phyloP scores from a whole-genome alignment of 139 green algal species.

The Volvox africanus region DNA sequence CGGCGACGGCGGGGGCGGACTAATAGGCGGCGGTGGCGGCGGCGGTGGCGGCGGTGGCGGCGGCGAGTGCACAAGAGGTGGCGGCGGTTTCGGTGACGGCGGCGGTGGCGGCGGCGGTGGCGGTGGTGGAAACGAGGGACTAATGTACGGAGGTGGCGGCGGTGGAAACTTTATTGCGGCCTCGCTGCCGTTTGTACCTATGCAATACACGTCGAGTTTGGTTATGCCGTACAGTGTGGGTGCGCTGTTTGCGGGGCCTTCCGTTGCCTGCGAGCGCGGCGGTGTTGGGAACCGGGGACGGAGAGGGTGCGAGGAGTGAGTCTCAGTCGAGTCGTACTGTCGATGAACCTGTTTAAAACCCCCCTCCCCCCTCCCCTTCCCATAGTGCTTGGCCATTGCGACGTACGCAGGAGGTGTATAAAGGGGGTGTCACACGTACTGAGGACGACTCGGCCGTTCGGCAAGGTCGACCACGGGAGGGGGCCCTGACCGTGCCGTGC shows the following conservation, averaged over 20 bases:
- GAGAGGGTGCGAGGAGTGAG: too few relatives aligned
- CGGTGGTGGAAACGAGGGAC: background rate
- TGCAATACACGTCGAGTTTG: conserved; percentile 1
- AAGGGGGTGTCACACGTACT: too few relatives aligned
- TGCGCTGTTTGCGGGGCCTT: background rate
- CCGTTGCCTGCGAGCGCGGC: background rate
- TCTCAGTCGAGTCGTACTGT: too few relatives aligned
- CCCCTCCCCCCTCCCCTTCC: too few relatives aligned
- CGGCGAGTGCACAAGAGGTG: background rate
- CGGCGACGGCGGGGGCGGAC: background rate
- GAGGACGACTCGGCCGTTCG: too few relatives aligned
- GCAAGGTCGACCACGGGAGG: too few relatives aligned
- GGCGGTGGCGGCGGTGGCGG: conserved; percentile 11
- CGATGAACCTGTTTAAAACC: too few relatives aligned
- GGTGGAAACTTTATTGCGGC: background rate
- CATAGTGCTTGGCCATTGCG: too few relatives aligned
- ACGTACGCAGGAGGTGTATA: too few relatives aligned
- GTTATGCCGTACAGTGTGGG: background rate
- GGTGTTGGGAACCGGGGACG: background rate
- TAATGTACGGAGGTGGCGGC: background rate
- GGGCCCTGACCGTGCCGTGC: too few relatives aligned
- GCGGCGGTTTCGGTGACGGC: background rate
- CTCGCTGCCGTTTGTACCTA: background rate
- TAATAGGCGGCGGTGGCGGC: conserved; percentile 2
- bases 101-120: conserved; percentile 22